These are phyloP conservation scores for Saxispiralis lemnorum DNA, from an alignment of 495 filamentous ascomycete species.

Conservation along the genomic window DNA sequence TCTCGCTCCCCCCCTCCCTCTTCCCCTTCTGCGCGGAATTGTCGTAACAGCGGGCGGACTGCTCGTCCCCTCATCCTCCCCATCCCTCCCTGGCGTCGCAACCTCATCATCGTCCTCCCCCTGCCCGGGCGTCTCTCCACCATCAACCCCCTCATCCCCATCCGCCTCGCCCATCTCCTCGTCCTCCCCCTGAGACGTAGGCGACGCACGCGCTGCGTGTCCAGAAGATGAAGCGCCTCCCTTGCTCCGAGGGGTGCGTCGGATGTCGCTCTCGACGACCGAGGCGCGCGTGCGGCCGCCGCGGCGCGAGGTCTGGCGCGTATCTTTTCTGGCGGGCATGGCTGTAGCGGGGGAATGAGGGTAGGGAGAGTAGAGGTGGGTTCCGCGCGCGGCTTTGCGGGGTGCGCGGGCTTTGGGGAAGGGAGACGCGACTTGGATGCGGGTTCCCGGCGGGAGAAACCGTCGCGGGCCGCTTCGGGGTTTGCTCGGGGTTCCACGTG, in stretches of 20 bases:
- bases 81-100: conserved; percentile 7
- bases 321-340: conserved; percentile 1
- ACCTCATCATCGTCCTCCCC: conserved; percentile 8
- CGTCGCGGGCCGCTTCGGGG: no score
- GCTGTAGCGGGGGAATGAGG: no score
- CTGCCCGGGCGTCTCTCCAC: background rate
- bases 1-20: conserved; percentile 1
- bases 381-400: no score
- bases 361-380: no score
- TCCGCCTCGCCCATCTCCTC: conserved; percentile 10
- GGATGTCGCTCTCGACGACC: background rate
- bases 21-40: conserved; percentile 6
- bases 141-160: conserved; percentile 1
- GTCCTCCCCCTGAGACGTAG: no score
- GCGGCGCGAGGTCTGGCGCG: background rate
- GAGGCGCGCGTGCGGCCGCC: no score
- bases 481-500: no score
- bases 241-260: background rate
- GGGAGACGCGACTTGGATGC: no score
- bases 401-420: no score
- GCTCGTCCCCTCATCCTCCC: conserved; percentile 11
- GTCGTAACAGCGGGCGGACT: conserved; percentile 6
- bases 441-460: no score
- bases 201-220: no score
- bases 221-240: no score